phyloP scores from a whole-genome alignment of 2,329 filamentous ascomycete species.

The Claviceps sp. region DNA sequence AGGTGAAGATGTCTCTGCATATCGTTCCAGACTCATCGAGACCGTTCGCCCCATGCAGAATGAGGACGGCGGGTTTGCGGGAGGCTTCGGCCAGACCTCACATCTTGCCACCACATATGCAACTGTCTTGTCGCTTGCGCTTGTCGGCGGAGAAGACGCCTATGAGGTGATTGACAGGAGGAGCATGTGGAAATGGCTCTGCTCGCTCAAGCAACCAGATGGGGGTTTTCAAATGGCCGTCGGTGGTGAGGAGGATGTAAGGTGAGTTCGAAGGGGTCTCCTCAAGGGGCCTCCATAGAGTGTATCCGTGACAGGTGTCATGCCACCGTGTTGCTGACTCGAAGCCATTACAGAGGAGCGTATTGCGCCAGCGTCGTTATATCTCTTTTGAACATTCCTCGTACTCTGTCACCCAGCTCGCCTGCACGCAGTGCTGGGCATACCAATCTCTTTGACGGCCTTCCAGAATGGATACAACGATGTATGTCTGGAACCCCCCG shows the following conservation, averaged over 20 bases:
- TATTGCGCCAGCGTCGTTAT: conserved; percentile 84
- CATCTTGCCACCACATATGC: conserved; percentile 88
- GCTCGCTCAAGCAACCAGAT: conserved; percentile 68
- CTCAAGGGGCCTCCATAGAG: background rate
- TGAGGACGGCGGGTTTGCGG: conserved; percentile 71
- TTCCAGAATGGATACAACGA: conserved; percentile 66
- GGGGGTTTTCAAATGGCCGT: conserved; percentile 83
- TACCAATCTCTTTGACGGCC: conserved; percentile 51
- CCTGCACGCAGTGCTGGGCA: conserved; percentile 51
- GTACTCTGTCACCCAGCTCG: conserved; percentile 61
- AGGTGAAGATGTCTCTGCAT: conserved; percentile 57
- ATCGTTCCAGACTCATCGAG: conserved; percentile 54
- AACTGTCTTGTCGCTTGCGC: conserved; percentile 60
- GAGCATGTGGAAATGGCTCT: conserved; percentile 84
- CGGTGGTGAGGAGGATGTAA: conserved; percentile 84
- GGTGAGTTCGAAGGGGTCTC: conserved; percentile 29
- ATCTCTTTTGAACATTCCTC: conserved; percentile 68
- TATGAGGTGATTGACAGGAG: conserved; percentile 68
- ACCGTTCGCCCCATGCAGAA: conserved; percentile 79
- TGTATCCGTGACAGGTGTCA: conserved; percentile 4
- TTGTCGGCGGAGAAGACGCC: conserved; percentile 62
- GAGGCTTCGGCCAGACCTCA: conserved; percentile 79
- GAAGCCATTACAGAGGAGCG: conserved; percentile 48
- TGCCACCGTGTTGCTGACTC: conserved; percentile 7
- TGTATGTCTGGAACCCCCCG: conserved; percentile 41